Evolutionary conservation across 2,329 filamentous ascomycete genomes (phyloP).

Genomic region (Lithohypha guttulata): DNA sequence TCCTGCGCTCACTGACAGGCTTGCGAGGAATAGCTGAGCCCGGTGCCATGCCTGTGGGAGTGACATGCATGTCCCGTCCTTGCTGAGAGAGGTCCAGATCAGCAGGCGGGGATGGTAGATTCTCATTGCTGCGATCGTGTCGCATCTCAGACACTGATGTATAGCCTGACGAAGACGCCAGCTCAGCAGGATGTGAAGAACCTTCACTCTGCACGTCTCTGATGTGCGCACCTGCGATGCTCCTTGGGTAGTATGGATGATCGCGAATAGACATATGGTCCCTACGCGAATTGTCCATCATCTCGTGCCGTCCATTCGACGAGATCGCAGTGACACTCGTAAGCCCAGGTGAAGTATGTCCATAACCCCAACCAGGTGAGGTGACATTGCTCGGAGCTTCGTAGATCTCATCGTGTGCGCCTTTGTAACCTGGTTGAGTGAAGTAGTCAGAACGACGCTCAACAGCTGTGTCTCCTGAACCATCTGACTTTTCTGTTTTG

Average conservation of each 20-base stretch:
- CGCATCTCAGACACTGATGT: not conserved
- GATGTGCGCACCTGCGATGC: not conserved
- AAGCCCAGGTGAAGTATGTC: not conserved
- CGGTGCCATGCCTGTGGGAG: not conserved
- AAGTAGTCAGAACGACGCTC: not conserved
- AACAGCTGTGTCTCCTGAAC: not conserved
- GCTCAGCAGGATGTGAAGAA: not conserved
- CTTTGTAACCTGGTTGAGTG: not conserved
- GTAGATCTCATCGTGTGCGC: not conserved
- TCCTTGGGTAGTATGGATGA: constrained; percentile 1
- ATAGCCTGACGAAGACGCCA: not conserved
- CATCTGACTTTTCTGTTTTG: not conserved
- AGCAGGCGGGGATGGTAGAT: not conserved
- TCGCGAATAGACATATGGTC: not conserved
- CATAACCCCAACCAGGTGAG: constrained; percentile 1
- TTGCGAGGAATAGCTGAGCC: constrained; percentile 3
- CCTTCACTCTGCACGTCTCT: not conserved
- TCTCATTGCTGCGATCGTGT: not conserved
- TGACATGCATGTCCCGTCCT: not conserved
- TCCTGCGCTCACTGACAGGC: constrained; percentile 1
- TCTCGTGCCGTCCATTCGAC: not conserved
- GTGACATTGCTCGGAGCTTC: constrained; percentile 1
- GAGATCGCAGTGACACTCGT: not conserved
- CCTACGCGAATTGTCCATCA: not conserved
- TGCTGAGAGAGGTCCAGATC: not conserved